Base-by-base conservation (phyloP, 1,284 basidiomycete genomes). In the Naganishia sp. region DNA sequence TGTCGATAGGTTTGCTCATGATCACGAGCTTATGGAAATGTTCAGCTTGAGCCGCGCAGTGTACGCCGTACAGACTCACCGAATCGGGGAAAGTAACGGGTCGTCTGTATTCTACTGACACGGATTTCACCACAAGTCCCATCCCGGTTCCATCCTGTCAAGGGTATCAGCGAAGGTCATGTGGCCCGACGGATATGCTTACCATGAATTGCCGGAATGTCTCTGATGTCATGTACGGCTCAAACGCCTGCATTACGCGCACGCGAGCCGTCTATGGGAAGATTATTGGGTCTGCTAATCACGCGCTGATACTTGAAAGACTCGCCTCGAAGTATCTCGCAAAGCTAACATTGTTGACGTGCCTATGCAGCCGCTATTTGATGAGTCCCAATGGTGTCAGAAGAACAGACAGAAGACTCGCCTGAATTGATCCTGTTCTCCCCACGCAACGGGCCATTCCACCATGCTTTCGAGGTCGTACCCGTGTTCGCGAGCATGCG, bases 401-500 rank as follows among this genome's bases (percentile, higher is more conserved):
- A 39, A 39, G 13, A 13, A n/a, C 45, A 23, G 18, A 46, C 6
- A 46, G 45, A 46, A 43, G 17, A 39, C 51, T 70, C 70, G 78
- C 78, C 72, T 68, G 70, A 76, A 79, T 69, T 74, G 77, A 70
- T 80, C 78, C 47, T 70, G 72, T 52, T 80, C 76, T 0, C 78
- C 78, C 78, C 78, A 80, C 6, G 76, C 76, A 18, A 76, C 74
- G 18, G 75, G 74, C 73, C 76, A 76, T 63, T 76, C 76, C 53
- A 79, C 54, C 6, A 73, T 62, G 18, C 75, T 76, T 31, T 70
- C 63, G 2, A 63, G 42, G 54, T 76, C 77, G 63, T 72, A 77
- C 5, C 74, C 75, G 15, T 76, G 42, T 35, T 72, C 66, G 21
- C 18, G 23, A 0, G 57, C 65, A 43, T 65, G 42, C 31, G 23